A percentile compares a stretch with the other conserved stretches of the same genome.
Conservation (phyloP, 495 filamentous ascomycete species). For the Pseudomonodictys pantanalensis region DNA sequence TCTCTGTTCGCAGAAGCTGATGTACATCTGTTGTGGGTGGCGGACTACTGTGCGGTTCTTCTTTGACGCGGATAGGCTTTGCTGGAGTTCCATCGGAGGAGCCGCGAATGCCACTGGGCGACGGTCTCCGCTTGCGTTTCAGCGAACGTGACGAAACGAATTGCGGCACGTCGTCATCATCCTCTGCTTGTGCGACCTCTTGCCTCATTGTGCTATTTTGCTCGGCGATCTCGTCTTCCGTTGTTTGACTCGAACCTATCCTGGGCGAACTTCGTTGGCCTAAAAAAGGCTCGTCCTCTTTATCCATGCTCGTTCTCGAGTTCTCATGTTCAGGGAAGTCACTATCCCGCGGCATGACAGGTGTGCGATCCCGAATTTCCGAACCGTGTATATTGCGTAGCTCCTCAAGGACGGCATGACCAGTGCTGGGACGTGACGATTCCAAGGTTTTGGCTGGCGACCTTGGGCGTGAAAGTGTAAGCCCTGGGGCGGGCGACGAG, state of each 20-base stretch:
- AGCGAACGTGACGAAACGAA: conserved; percentile 37
- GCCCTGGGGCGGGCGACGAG: conserved; percentile 7
- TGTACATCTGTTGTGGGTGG: background rate
- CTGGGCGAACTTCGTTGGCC: background rate
- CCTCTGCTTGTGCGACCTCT: background rate
- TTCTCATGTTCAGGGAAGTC: no score
- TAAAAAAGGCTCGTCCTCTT: background rate
- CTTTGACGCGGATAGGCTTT: conserved; percentile 35
- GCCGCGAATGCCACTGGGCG: background rate
- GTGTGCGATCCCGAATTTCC: no score
- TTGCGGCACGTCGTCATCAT: conserved; percentile 34
- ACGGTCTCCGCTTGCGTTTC: conserved; percentile 34
- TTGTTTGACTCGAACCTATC: conserved; percentile 38
- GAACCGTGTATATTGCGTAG: no score
- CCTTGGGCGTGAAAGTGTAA: background rate
- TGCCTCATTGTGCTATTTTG: background rate
- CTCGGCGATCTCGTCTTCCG: conserved; percentile 27
- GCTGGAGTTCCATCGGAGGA: conserved; percentile 21
- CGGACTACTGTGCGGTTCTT: conserved; percentile 38
- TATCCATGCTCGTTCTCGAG: no score
- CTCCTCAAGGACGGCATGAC: no score
- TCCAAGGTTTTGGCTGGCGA: background rate
- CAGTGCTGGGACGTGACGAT: no score
- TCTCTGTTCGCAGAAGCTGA: conserved; percentile 34
- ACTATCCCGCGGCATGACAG: no score